Evolutionary conservation across 148 eudicot species (phyloP).

Genomic region (Pouteria glomerata): DNA sequence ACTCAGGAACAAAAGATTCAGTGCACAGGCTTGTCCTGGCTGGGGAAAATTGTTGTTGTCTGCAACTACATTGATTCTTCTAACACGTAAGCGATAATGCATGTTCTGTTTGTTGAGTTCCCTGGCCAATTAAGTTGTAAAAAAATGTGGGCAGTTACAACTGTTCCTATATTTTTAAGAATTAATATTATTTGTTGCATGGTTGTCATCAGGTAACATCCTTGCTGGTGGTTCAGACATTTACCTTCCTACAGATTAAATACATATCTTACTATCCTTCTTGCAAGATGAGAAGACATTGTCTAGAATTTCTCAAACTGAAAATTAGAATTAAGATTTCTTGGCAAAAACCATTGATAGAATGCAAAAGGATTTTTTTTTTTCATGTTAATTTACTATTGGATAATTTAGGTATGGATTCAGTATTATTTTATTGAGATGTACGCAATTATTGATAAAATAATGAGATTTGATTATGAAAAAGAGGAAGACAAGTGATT

Average conservation of each 20-base stretch:
- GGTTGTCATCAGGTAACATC: neutral
- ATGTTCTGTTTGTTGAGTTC: conserved; percentile 13
- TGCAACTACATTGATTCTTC: conserved; percentile 85
- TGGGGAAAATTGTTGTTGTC: conserved; percentile 92
- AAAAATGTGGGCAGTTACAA: neutral
- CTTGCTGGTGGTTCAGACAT: neutral
- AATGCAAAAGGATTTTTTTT: too few relatives aligned
- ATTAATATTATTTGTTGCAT: neutral
- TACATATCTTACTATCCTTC: neutral
- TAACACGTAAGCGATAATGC: conserved; percentile 50
- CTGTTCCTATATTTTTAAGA: neutral
- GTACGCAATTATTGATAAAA: neutral
- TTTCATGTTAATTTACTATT: neutral
- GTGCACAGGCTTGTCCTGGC: conserved; percentile 97
- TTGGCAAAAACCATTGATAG: neutral
- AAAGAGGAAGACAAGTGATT: neutral
- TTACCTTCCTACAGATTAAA: neutral
- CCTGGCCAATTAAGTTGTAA: neutral
- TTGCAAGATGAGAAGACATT: neutral
- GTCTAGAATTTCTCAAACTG: neutral
- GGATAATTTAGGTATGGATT: neutral
- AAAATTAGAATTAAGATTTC: neutral
- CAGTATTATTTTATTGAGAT: neutral
- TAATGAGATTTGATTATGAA: neutral
- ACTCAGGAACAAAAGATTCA: conserved; percentile 94